Evolutionary conservation across 2,329 filamentous ascomycete genomes (phyloP), one percentile per base, ranked within the genome.

Genomic region (Thielaviopsis punctulata): DNA sequence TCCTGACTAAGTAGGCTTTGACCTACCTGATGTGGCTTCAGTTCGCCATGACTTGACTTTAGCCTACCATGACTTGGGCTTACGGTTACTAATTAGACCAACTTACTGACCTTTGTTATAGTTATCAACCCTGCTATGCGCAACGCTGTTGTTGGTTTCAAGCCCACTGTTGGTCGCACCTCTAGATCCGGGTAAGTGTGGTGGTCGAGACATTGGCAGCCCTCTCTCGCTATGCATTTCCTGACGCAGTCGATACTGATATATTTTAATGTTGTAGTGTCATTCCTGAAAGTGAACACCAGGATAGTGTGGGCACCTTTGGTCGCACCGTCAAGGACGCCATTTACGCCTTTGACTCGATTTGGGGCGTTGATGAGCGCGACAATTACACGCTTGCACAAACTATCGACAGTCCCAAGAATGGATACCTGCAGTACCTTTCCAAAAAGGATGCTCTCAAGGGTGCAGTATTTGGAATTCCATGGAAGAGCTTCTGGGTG

Each of bases 131-230:
- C 84, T 0, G 82, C 84, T 1, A 75, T 82, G 62, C 69, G 80
- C 4, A 85, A 84, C 60, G 73, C 71, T 1, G 61, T 88, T 1
- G 81, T 87, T 1, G 84, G 84, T 2, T 75, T 88, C 62, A 88
- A 87, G 65, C 82, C 84, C 1, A 87, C 82, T 1, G 80, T 87
- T 5, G 84, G 84, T 0, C 63, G 86, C 49, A 86, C 81, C 0
- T 85, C 82, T 8, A 69, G 81, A 15, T 70, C 66, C 19, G 77
- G 54, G 25, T 60, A 55, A 44, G 47, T 18, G 39, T 4, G 12
- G 3, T 4, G 30, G n/a, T 15, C 13, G n/a, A 36, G 30, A 36
- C 30, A 36, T 36, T 36, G 13, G 30, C n/a, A 12, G 30, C 30
- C 30, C 30, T 36, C 30, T 36, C n/a, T 36, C 30, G 30, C 30